These are phyloP conservation scores for Fusarium paranaense DNA, from an alignment of 2,329 filamentous ascomycete species.

Conservation along the genomic window DNA sequence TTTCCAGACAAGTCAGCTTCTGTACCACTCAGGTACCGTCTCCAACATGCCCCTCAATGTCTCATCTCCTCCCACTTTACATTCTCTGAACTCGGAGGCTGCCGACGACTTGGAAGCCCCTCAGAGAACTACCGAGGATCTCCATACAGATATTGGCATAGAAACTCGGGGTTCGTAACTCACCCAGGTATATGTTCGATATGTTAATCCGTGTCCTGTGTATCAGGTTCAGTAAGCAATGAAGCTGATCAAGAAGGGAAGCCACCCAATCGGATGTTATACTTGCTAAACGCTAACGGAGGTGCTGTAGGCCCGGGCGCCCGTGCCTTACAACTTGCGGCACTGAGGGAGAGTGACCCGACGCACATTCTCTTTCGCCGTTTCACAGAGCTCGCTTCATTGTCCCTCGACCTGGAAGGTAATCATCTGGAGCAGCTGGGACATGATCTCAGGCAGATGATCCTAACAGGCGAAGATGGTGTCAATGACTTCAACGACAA, in stretches of 20 bases:
- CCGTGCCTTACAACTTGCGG: not conserved
- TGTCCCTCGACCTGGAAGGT: conserved; percentile 17
- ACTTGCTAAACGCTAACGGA: not conserved
- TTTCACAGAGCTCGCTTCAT: not conserved
- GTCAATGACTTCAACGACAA: conserved; percentile 10
- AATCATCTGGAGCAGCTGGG: conserved; percentile 9
- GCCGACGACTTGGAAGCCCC: not conserved
- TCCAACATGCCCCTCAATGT: conserved; percentile 11
- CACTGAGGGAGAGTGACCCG: conserved; percentile 1
- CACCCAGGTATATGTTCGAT: not conserved
- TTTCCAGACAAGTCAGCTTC: not conserved
- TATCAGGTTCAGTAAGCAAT: not conserved
- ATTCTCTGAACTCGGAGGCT: not conserved
- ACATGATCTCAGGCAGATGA: conserved; percentile 2
- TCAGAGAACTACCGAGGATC: not conserved
- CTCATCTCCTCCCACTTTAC: not conserved
- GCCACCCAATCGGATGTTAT: not conserved
- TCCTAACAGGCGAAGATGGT: conserved; percentile 1
- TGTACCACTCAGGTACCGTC: conserved; percentile 17
- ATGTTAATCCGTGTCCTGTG: not conserved
- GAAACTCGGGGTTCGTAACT: conserved; percentile 3
- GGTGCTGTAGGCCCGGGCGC: conserved; percentile 6
- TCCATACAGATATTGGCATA: not conserved
- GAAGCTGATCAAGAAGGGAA: not conserved
- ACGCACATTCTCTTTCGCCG: conserved; percentile 22